These are phyloP conservation scores for Lagenidium sp. DNA, from an alignment of 352 stramenopile species.

Conservation along the genomic window DNA sequence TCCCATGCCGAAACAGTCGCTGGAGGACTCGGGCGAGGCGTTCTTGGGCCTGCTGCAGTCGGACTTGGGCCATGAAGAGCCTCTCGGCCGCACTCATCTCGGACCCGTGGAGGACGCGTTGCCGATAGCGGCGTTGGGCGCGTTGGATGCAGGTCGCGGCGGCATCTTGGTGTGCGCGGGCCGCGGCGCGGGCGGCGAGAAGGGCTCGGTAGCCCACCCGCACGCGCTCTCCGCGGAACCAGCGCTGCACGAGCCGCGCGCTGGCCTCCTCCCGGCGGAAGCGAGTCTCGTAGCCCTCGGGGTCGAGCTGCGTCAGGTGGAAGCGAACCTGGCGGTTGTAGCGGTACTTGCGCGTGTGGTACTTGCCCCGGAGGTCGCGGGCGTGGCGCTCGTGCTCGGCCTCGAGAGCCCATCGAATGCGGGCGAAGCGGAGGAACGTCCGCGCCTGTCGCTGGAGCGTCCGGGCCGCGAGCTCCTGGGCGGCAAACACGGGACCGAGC, in stretches of 20 bases:
- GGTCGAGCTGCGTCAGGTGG: conserved; percentile 32
- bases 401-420: conserved; percentile 27
- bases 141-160: conserved; percentile 14
- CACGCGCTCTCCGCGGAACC: conserved; percentile 30
- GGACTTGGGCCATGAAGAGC: conserved; percentile 27
- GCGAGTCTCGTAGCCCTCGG: conserved; percentile 24
- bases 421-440: conserved; percentile 34
- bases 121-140: conserved; percentile 1
- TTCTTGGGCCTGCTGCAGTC: conserved; percentile 18
- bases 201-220: conserved; percentile 14
- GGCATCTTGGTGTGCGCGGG: background rate
- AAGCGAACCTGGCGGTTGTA: conserved; percentile 46
- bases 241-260: conserved; percentile 30
- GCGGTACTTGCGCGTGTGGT: conserved; percentile 53
- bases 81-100: conserved; percentile 15
- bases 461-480: conserved; percentile 41
- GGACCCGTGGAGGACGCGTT: background rate
- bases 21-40: conserved; percentile 37
- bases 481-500: conserved; percentile 46
- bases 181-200: conserved; percentile 11
- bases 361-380: conserved; percentile 42
- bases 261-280: conserved; percentile 39
- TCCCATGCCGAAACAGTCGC: conserved; percentile 22
- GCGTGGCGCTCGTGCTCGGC: conserved; percentile 22
- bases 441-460: conserved; percentile 29